Percentiles rank a stretch among this genome's conserved stretches.
Conservation (phyloP, 2,329 filamentous ascomycete species). For the Knufia petricola region DNA sequence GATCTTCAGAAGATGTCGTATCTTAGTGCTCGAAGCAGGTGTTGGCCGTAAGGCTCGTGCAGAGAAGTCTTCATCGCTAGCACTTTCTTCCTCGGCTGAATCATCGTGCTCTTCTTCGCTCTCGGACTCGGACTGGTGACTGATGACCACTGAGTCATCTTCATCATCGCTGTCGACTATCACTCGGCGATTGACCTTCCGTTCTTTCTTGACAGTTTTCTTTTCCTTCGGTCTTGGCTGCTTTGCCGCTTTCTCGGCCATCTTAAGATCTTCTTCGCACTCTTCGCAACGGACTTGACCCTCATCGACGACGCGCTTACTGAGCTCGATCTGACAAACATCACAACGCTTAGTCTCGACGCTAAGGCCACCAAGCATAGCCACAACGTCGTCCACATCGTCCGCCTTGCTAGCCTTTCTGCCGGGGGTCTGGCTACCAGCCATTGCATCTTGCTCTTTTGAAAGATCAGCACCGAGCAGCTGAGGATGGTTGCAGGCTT, state of each 20-base stretch:
- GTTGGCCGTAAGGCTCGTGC: slow-evolving; percentile 40
- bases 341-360: slow-evolving; percentile 71
- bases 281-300: slow-evolving; percentile 57
- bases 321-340: slow-evolving; percentile 65
- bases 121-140: slow-evolving; percentile 26
- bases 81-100: slow-evolving; percentile 28
- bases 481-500: slow-evolving; percentile 90
- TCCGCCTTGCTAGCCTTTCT: slow-evolving; percentile 43
- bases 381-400: slow-evolving; percentile 73
- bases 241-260: slow-evolving; percentile 35
- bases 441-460: slow-evolving; percentile 76
- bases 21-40: slow-evolving; percentile 65
- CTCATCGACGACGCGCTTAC: slow-evolving; percentile 42
- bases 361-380: slow-evolving; percentile 75
- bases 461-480: slow-evolving; percentile 76
- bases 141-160: slow-evolving; percentile 71
- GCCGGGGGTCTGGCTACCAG: slow-evolving; percentile 40
- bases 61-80: slow-evolving; percentile 33
- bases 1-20: slow-evolving; percentile 72
- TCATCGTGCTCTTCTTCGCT: slow-evolving; percentile 29
- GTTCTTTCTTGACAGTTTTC: slow-evolving; percentile 39
- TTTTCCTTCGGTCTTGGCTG: slow-evolving; percentile 34
- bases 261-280: slow-evolving; percentile 65
- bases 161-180: slow-evolving; percentile 48
- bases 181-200: slow-evolving; percentile 29